Evolutionary conservation across 2,329 filamentous ascomycete genomes (phyloP), one percentile per base, ranked within the genome.

Genomic region (Zymoseptoria ardabiliae): DNA sequence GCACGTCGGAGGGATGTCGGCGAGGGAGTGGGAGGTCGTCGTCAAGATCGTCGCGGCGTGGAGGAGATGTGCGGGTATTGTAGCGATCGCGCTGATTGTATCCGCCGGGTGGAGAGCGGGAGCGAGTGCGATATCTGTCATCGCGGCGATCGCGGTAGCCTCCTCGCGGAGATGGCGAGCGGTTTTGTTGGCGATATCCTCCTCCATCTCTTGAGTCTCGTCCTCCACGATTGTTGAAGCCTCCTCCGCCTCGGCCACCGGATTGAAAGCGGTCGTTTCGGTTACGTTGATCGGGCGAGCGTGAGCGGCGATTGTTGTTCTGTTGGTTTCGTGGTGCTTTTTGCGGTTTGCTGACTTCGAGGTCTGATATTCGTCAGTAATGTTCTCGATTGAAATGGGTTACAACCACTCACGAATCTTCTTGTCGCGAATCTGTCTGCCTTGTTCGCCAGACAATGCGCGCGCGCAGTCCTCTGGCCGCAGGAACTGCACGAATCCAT

Each of bases 401-500:
- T 19, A n/a, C 2, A 23, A 20, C 21, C 19, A 78, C 91, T 84
- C 79, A 96, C 93, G 91, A 71, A 97, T 96, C 73, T 91, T 91
- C 65, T 92, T 87, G n/a, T 92, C 93, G 70, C 90, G 85, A 45
- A 97, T 85, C 64, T 91, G 84, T 49, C 85, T 83, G 9, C 90
- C 91, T 74, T 97, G 90, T 62, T 97, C 85, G 41, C 82, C 81
- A 41, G 88, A 81, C 67, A 97, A 82, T 4, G 93, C 93, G 52
- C 81, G 80, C 58, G 83, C 80, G 64, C 91, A 96, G 69, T 93
- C 87, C 2, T 82, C 80, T 3, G 86, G 78, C 28, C 90, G 87
- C 65, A 96, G 82, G 66, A 95, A 99, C 72, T 97, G 94, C 41
- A 97, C 91, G 71, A 97, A 99, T 1, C 94, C 94, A 74, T 96